Evolutionary conservation across 352 stramenopile genomes (phyloP), one percentile per base, ranked within the genome.

Genomic region (Phytophthora pinifolia): DNA sequence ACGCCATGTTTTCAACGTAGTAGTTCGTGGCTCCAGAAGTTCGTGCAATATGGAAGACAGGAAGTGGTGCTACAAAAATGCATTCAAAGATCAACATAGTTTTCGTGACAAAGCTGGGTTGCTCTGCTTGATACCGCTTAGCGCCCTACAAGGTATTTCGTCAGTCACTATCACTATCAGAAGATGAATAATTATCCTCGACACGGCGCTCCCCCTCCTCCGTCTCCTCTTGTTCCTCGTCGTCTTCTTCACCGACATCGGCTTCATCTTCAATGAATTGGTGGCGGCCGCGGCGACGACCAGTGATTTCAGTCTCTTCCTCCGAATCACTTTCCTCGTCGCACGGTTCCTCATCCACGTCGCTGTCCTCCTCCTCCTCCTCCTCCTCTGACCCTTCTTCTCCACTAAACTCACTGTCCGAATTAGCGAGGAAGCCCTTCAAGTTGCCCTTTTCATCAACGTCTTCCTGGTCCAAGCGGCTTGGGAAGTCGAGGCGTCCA

Each of bases 211-310:
- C 59, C 14, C 68, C 54, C 4, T 53, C 70, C 31, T 88, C 63
- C n/a, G n/a, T n/a, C 7, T 67, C 64, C 3, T 70, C 65, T 4
- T 55, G 48, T 14, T 70, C 51, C 13, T 72, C 61, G 0, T 84
- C 73, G 0, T 76, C 71, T 22, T 84, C 71, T 36, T 89, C 81
- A 8, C 76, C 78, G 48, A 90, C 78, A 44, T 88, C 79, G 0
- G 76, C 85, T 44, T 95, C 85, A 35, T 95, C 83, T 44, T 92
- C 57, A 46, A 95, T 83, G 61, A 92, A 95, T 1, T 62, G 79
- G 47, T 73, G 86, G 38, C 73, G 65, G 18, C 62, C 35, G 6
- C 54, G 62, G 45, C 61, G 51, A 2, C 54, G 59, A 8, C 58
- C 62, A 33, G 43, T 25, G 14, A 71, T 62, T 29, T 73, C 65